phyloP scores from a whole-genome alignment of 78 protist species.

The Emiliania huxleyi region DNA sequence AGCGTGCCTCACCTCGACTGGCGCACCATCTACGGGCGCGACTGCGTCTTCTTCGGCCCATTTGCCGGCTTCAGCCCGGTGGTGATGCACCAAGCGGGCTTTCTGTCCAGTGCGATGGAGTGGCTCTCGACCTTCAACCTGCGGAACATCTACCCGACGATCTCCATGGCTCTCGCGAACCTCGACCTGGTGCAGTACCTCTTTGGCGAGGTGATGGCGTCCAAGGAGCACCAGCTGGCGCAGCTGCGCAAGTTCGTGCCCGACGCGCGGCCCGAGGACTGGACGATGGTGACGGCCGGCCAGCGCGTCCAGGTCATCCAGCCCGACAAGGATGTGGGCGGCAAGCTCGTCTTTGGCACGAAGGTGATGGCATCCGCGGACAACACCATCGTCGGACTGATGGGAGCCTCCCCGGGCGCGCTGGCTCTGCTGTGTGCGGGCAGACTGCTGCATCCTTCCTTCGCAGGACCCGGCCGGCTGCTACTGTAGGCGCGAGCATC shows the following conservation, averaged over 20 bases:
- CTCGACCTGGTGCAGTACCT: neutral
- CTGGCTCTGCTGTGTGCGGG: too few species aligned
- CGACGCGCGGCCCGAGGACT: constrained; percentile 13
- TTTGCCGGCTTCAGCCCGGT: constrained; percentile 21
- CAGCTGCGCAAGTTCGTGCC: neutral
- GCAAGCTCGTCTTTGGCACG: neutral
- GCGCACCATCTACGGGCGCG: neutral
- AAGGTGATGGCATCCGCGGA: neutral
- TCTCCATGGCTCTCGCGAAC: neutral
- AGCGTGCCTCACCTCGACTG: too few species aligned
- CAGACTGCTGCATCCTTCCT: neutral
- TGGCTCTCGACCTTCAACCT: neutral
- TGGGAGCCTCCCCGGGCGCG: constrained; percentile 20
- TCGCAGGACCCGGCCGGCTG: too few species aligned
- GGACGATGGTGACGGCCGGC: constrained; percentile 21
- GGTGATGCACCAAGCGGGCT: neutral
- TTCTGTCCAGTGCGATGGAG: neutral
- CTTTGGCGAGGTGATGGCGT: neutral
- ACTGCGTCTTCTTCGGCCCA: constrained; percentile 17
- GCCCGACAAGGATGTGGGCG: neutral
- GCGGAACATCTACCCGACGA: neutral
- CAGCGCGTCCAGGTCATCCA: constrained; percentile 24
- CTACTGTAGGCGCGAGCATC: too few species aligned
- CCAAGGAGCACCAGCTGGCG: neutral
- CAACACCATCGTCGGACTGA: neutral